Conservation (phyloP, 306 rosid species). For the Luffa aegyptiaca region DNA sequence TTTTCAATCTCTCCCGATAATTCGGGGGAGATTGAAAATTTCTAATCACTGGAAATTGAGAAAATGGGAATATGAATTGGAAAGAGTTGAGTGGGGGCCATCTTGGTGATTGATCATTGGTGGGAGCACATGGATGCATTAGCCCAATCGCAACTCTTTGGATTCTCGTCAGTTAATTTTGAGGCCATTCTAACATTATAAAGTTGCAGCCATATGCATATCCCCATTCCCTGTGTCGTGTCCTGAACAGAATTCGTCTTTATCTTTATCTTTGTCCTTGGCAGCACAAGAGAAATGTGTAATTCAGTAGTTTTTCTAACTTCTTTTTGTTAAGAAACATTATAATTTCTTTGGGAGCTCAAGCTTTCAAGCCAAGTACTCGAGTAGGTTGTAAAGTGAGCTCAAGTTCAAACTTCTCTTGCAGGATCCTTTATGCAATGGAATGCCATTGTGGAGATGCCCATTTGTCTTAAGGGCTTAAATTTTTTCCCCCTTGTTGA, state of each 20-base stretch:
- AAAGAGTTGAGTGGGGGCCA: not conserved
- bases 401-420: not conserved
- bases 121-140: not conserved
- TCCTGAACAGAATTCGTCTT: not conserved
- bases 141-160: not conserved
- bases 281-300: not conserved
- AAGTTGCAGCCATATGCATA: conserved; percentile 1
- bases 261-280: not conserved
- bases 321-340: not conserved
- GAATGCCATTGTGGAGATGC: not conserved
- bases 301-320: not conserved
- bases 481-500: not conserved
- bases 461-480: not conserved
- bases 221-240: not conserved
- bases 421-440: not conserved
- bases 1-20: not conserved
- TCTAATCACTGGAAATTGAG: not conserved
- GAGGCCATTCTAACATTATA: not conserved
- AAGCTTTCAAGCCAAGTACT: not conserved
- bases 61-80: not conserved
- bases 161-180: not conserved
- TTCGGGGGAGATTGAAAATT: not conserved
- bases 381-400: not conserved
- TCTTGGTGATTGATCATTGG: not conserved
- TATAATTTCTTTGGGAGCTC: not conserved